Conservation (phyloP, 2,329 filamentous ascomycete genomes). For the Graphilbum sp. region DNA sequence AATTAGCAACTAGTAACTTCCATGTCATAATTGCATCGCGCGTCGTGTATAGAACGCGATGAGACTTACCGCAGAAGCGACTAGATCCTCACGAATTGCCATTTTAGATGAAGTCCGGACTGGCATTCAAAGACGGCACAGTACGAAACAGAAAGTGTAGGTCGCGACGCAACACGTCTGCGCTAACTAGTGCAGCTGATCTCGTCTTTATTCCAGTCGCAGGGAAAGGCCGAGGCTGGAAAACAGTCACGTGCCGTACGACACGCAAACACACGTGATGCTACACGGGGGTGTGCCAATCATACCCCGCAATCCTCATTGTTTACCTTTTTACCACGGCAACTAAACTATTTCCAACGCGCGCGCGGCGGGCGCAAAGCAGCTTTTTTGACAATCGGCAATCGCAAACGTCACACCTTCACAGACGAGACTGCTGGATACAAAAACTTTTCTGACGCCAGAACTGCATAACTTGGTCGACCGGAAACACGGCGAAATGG, state of each 20-base stretch:
- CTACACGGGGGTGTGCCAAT: slow-evolving; percentile 10
- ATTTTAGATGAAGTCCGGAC: no score
- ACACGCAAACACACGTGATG: no score
- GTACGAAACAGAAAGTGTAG: background rate
- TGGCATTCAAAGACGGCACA: background rate
- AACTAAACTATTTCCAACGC: slow-evolving; percentile 1
- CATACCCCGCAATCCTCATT: slow-evolving; percentile 6
- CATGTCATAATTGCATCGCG: no score
- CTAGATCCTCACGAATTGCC: slow-evolving; percentile 87
- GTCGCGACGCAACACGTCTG: no score
- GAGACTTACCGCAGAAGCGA: slow-evolving; percentile 65
- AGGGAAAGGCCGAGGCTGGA: slow-evolving; percentile 14
- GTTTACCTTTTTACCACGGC: slow-evolving; percentile 11
- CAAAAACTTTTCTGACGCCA: no score
- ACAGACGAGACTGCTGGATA: no score
- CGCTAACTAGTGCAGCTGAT: background rate
- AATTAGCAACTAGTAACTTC: background rate
- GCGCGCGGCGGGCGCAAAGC: no score
- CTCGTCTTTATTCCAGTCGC: slow-evolving; percentile 9
- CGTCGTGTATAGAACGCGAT: no score
- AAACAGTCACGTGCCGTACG: background rate
- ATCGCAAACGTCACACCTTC: background rate
- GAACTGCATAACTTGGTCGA: no score
- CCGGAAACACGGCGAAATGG: no score
- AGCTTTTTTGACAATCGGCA: background rate